Conservation (phyloP, 176 grass and related monocot genomes). For the Hordeum marinum region DNA sequence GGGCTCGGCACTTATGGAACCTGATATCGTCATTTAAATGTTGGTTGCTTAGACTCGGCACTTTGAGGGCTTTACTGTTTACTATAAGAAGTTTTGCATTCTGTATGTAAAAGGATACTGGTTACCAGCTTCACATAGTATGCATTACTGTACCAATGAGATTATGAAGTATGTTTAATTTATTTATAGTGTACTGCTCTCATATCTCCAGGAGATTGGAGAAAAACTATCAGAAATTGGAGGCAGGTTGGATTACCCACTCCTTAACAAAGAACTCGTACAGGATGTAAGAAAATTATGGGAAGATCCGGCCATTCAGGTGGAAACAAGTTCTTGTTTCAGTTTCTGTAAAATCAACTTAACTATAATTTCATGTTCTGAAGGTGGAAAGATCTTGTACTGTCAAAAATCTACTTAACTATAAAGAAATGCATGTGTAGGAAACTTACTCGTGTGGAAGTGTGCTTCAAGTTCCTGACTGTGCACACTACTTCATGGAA, state of each 20-base stretch:
- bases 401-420: not conserved
- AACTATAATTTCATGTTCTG: too few relatives aligned
- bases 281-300: conserved; percentile 63
- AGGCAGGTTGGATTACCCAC: conserved; percentile 66
- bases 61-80: not conserved
- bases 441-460: conserved; percentile 85
- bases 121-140: not conserved
- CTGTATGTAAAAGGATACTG: too few relatives aligned
- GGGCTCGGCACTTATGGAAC: not conserved
- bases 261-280: conserved; percentile 63
- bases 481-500: conserved; percentile 97
- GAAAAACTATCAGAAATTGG: conserved; percentile 82
- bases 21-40: not conserved
- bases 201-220: conserved; percentile 55
- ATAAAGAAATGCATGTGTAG: conserved; percentile 34
- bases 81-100: not conserved
- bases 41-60: too few relatives aligned
- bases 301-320: conserved; percentile 95
- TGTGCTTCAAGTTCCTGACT: conserved; percentile 73
- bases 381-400: not conserved
- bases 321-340: conserved; percentile 14
- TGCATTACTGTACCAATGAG: not conserved
- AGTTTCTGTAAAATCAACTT: not conserved
- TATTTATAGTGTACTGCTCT: not conserved
- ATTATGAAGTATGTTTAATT: not conserved